phyloP scores from a whole-genome alignment of 129 eudicot species.

The Artemisia annua region DNA sequence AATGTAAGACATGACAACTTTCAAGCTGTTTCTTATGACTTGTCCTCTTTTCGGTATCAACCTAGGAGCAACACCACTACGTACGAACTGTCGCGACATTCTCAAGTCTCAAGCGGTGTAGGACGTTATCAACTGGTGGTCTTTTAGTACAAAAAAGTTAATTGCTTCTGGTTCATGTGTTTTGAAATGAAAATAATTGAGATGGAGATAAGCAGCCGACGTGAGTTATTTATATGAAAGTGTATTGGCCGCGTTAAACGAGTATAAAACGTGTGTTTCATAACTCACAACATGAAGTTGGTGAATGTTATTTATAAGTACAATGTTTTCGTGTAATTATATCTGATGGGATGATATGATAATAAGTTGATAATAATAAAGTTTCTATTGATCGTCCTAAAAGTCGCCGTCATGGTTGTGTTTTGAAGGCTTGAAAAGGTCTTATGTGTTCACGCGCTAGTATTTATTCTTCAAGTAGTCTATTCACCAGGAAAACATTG shows the following conservation, averaged over 20 bases:
- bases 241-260: conserved; percentile 36
- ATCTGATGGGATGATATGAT: neutral
- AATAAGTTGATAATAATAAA: neutral
- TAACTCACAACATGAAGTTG: neutral
- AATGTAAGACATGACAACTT: conserved; percentile 14
- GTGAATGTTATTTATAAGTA: neutral
- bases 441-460: conserved; percentile 23
- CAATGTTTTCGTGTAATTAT: neutral
- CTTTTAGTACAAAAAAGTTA: neutral
- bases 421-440: conserved; percentile 20
- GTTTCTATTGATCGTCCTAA: conserved; percentile 2
- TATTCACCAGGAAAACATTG: too few relatives aligned
- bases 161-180: neutral
- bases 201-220: conserved; percentile 21
- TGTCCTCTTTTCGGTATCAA: conserved; percentile 39
- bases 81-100: conserved; percentile 9
- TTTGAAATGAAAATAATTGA: conserved; percentile 8
- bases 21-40: conserved; percentile 32
- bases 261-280: conserved; percentile 24
- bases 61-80: conserved; percentile 22
- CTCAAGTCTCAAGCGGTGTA: neutral
- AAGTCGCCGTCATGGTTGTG: conserved; percentile 23
- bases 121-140: neutral
- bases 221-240: conserved; percentile 11
- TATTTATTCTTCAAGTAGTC: too few relatives aligned